phyloP scores from a whole-genome alignment of 2,329 filamentous ascomycete genomes.

The Ceratocystis smalleyi region DNA sequence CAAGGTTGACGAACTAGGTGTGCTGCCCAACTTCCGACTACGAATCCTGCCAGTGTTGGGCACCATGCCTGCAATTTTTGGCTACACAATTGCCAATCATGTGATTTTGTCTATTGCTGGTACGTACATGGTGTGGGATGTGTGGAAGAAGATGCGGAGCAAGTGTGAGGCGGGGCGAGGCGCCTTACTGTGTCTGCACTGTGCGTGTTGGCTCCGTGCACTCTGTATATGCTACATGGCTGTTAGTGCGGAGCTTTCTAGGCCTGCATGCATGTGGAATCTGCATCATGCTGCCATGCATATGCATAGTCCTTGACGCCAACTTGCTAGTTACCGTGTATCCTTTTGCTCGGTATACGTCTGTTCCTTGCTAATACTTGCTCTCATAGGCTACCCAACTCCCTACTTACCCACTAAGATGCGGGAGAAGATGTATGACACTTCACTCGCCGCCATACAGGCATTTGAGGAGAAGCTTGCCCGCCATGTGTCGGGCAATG shows the following conservation, averaged over 20 bases:
- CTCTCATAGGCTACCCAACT: constrained; percentile 54
- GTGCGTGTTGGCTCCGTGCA: background rate
- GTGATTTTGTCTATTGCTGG: constrained; percentile 62
- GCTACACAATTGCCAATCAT: constrained; percentile 81
- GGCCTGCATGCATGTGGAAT: background rate
- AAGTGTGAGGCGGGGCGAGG: too few species aligned
- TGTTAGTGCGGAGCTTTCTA: background rate
- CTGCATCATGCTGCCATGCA: background rate
- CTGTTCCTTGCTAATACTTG: constrained; percentile 5
- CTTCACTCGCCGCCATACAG: constrained; percentile 60
- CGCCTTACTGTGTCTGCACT: background rate
- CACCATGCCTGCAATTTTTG: constrained; percentile 95
- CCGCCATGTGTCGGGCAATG: constrained; percentile 23
- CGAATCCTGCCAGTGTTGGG: constrained; percentile 89
- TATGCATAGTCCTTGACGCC: background rate
- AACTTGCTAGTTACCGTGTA: background rate
- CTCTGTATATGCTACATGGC: background rate
- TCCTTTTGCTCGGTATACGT: background rate
- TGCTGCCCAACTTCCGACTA: constrained; percentile 82
- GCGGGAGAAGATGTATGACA: constrained; percentile 83
- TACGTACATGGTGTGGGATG: constrained; percentile 17
- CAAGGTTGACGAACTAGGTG: constrained; percentile 68
- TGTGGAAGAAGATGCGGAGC: background rate
- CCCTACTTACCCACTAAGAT: constrained; percentile 71
- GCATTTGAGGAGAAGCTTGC: constrained; percentile 63